Conservation (phyloP, 2,329 filamentous ascomycete genomes). For the Tolypocladium album region DNA sequence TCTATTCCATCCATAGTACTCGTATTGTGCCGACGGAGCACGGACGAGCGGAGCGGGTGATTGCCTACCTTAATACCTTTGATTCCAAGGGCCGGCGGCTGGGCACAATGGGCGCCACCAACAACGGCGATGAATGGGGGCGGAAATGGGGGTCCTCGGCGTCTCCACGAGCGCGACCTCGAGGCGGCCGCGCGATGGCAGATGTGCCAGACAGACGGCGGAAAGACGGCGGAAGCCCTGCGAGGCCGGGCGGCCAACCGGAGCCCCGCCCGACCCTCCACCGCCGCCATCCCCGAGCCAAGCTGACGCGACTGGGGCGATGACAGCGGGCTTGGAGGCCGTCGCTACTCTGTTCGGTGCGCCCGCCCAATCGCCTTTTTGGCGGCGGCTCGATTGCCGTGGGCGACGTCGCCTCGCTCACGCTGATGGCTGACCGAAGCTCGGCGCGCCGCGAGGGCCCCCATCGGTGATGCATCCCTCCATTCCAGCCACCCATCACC, state of each 20-base stretch:
- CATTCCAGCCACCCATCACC: not conserved
- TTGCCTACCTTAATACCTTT: too few species aligned
- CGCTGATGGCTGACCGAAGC: not conserved
- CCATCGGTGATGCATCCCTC: not conserved
- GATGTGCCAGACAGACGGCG: not conserved
- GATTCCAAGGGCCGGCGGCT: not conserved
- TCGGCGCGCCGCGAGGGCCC: not conserved
- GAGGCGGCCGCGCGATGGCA: not conserved
- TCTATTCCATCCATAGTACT: not conserved
- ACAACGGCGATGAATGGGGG: not conserved
- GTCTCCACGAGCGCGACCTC: not conserved
- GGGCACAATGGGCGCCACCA: not conserved
- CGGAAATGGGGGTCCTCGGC: not conserved
- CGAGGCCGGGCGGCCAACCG: not conserved
- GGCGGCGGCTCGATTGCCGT: not conserved
- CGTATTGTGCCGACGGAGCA: not conserved
- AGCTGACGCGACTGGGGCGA: not conserved
- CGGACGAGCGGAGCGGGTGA: not conserved
- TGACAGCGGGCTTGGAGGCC: not conserved
- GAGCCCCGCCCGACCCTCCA: not conserved
- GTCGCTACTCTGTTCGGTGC: not conserved
- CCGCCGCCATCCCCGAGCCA: not conserved
- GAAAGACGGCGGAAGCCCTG: not conserved
- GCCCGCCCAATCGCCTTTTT: not conserved
- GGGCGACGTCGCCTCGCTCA: not conserved